Percentiles rank a stretch among this genome's conserved stretches.
phyloP scores from a whole-genome alignment of 345 rosid species.

The Eucalyptus melliodora region DNA sequence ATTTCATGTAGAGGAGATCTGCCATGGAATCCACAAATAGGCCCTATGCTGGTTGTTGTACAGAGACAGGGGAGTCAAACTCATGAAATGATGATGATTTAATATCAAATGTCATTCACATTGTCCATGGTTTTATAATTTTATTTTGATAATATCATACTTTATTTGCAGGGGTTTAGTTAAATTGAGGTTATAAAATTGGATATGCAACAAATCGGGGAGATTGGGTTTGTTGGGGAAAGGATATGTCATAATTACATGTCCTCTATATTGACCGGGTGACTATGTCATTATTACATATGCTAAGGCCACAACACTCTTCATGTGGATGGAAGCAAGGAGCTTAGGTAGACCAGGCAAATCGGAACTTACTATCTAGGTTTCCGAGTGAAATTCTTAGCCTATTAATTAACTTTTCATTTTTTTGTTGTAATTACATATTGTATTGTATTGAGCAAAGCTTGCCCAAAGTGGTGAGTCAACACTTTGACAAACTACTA shows the following conservation, averaged over 20 bases:
- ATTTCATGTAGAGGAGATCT: too few relatives aligned
- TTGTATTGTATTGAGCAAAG: too few relatives aligned
- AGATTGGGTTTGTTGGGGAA: neutral
- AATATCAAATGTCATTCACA: neutral
- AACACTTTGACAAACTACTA: too few relatives aligned
- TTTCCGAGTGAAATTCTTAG: too few relatives aligned
- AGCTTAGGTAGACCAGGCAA: neutral
- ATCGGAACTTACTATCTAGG: too few relatives aligned
- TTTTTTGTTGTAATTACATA: too few relatives aligned
- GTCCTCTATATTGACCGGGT: neutral
- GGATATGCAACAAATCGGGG: neutral
- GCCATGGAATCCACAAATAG: too few relatives aligned
- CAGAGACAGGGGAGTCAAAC: neutral
- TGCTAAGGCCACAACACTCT: neutral
- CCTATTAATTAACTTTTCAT: too few relatives aligned
- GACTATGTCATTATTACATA: neutral
- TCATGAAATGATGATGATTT: neutral
- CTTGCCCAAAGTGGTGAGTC: too few relatives aligned
- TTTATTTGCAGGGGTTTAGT: too few relatives aligned
- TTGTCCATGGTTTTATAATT: neutral
- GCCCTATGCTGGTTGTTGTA: neutral
- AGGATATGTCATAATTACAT: neutral
- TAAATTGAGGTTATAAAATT: neutral
- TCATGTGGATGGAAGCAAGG: neutral
- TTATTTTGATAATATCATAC: neutral